These are phyloP conservation scores for Coffea canephora DNA, from an alignment of 257 asterid genomes.

Conservation along the genomic window DNA sequence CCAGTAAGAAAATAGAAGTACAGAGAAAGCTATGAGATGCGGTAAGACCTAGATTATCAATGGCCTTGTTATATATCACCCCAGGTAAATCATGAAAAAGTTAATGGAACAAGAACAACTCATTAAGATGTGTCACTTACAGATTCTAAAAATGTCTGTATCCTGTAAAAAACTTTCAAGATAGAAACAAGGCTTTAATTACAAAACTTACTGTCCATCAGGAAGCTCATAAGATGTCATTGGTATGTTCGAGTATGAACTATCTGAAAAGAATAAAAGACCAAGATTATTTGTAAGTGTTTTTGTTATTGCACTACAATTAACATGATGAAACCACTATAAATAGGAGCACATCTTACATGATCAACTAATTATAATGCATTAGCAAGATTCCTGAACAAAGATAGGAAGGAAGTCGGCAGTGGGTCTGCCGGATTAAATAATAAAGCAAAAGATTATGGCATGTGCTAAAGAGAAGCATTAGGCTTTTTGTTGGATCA, in stretches of 20 bases:
- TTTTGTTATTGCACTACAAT: background rate
- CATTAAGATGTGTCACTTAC: background rate
- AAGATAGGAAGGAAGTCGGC: background rate
- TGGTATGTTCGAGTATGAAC: slow-evolving; percentile 94
- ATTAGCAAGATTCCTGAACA: background rate
- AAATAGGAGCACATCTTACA: background rate
- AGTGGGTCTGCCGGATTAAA: background rate
- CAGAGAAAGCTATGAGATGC: background rate
- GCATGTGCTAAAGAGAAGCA: background rate
- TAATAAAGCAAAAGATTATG: background rate
- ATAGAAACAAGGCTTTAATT: background rate
- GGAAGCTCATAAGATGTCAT: slow-evolving; percentile 98
- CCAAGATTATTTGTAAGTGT: background rate
- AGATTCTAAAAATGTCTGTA: background rate
- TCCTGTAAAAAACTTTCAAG: background rate
- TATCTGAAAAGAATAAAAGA: slow-evolving; percentile 50
- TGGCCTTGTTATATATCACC: background rate
- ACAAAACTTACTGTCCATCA: slow-evolving; percentile 90
- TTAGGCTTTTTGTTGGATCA: background rate
- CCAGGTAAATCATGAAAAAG: background rate
- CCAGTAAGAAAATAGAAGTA: background rate
- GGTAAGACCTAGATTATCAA: background rate
- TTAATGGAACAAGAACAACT: background rate
- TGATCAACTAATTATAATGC: background rate
- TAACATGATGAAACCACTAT: background rate